Conservation (phyloP, 2,329 filamentous ascomycete genomes). For the Aaosphaeria arxii region DNA sequence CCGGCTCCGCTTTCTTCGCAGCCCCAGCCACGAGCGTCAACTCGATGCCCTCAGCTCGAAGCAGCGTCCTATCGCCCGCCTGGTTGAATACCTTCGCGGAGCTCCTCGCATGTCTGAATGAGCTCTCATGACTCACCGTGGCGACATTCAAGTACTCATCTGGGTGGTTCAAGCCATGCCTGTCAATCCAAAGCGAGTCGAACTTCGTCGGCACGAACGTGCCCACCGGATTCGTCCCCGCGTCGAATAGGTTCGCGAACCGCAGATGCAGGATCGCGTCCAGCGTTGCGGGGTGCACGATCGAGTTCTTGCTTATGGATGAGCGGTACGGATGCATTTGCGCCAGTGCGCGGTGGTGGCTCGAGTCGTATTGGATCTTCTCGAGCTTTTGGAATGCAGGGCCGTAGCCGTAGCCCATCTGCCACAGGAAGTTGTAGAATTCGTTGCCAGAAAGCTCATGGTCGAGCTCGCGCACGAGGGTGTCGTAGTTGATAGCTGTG, state of each 20-base stretch:
- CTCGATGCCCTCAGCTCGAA: too few species aligned
- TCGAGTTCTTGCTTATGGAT: neutral
- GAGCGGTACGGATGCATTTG: too few species aligned
- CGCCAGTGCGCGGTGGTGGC: too few species aligned
- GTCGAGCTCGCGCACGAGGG: too few species aligned
- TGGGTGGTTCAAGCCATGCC: neutral
- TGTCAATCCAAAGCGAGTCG: neutral
- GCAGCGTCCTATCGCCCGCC: too few species aligned
- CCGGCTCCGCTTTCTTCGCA: too few species aligned
- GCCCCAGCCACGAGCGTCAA: too few species aligned
- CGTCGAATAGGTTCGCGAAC: neutral
- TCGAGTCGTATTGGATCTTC: neutral
- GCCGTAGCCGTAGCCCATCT: neutral
- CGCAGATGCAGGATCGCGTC: neutral
- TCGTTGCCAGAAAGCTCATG: too few species aligned
- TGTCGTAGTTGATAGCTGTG: too few species aligned
- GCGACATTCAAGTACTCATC: neutral
- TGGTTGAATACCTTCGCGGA: too few species aligned
- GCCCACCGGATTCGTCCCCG: neutral
- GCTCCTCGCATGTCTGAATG: too few species aligned
- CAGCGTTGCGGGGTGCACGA: neutral
- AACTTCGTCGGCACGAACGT: neutral
- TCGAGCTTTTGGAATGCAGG: neutral
- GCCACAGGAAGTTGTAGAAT: neutral
- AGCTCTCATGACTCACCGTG: neutral